phyloP scores from a whole-genome alignment of 495 filamentous ascomycete genomes.

The Hyaloscypha bicolor region DNA sequence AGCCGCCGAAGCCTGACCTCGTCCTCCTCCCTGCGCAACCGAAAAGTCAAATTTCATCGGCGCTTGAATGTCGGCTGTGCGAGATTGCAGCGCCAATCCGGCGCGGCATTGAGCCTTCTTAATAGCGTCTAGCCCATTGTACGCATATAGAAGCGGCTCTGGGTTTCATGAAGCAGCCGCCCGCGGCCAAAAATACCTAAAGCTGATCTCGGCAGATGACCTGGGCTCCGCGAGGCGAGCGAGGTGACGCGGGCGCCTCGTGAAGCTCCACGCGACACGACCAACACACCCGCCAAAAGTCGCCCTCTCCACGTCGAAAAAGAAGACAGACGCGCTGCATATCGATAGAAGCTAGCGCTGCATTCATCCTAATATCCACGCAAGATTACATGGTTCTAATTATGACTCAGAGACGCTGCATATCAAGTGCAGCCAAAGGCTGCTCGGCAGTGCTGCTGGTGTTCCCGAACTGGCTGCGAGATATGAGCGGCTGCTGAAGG shows the following conservation, averaged over 20 bases:
- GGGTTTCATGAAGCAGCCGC: constrained; percentile 31
- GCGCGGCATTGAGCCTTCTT: constrained; percentile 23
- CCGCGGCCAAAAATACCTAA: constrained; percentile 19
- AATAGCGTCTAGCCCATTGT: not conserved
- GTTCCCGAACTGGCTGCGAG: constrained; percentile 10
- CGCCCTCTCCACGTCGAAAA: constrained; percentile 1
- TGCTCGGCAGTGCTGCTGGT: not conserved
- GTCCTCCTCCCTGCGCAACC: not conserved
- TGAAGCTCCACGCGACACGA: constrained; percentile 9
- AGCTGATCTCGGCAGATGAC: not conserved
- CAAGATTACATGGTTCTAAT: constrained; percentile 19
- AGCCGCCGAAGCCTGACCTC: constrained; percentile 19
- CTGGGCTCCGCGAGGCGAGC: not conserved
- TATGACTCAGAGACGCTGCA: constrained; percentile 29
- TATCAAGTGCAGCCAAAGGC: not conserved
- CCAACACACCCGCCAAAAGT: not conserved
- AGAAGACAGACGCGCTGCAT: constrained; percentile 25
- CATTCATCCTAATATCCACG: constrained; percentile 2
- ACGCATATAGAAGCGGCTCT: constrained; percentile 22
- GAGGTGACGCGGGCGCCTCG: constrained; percentile 32
- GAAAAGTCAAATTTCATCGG: constrained; percentile 19
- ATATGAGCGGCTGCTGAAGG: constrained; percentile 26
- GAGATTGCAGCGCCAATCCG: constrained; percentile 28
- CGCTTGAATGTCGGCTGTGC: constrained; percentile 34
- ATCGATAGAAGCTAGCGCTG: constrained; percentile 19